phyloP scores from a whole-genome alignment of 306 rosid species.

The Sesbania bispinosa region DNA sequence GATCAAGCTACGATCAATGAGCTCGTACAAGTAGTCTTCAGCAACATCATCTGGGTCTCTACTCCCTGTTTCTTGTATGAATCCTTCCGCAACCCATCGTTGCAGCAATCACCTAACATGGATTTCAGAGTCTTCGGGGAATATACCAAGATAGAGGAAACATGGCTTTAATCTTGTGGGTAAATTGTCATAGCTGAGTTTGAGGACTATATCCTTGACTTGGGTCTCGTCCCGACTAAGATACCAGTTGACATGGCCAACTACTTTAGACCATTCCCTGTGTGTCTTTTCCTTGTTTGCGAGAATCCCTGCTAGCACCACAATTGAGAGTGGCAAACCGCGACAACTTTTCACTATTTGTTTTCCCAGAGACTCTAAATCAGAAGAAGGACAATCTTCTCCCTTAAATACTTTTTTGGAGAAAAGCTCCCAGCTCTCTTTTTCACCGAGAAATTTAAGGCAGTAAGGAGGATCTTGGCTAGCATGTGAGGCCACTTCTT shows the following conservation, averaged over 20 bases:
- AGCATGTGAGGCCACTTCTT: background rate
- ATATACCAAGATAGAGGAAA: slow-evolving; percentile 27
- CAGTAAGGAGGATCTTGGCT: background rate
- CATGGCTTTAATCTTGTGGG: slow-evolving; percentile 24
- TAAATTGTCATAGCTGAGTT: slow-evolving; percentile 18
- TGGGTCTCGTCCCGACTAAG: slow-evolving; percentile 18
- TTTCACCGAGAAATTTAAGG: background rate
- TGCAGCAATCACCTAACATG: background rate
- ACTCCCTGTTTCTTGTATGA: slow-evolving; percentile 7
- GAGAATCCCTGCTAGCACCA: no score
- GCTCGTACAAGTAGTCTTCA: slow-evolving; percentile 10
- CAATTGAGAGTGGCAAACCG: no score
- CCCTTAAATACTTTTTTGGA: slow-evolving; percentile 13
- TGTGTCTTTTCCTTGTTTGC: no score
- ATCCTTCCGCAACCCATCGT: slow-evolving; percentile 31
- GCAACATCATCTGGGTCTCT: no score
- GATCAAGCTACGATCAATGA: slow-evolving; percentile 14
- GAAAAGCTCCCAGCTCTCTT: slow-evolving; percentile 34
- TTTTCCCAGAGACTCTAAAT: background rate
- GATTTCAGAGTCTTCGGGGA: slow-evolving; percentile 22
- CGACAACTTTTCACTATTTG: slow-evolving; percentile 14
- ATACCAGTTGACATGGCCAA: slow-evolving; percentile 14
- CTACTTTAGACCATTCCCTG: no score
- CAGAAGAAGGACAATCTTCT: background rate
- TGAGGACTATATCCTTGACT: slow-evolving; percentile 26